Percentiles rank a stretch among this genome's conserved stretches.
Conservation (phyloP, 1,284 basidiomycete species). For the Rhodotorula sp. region DNA sequence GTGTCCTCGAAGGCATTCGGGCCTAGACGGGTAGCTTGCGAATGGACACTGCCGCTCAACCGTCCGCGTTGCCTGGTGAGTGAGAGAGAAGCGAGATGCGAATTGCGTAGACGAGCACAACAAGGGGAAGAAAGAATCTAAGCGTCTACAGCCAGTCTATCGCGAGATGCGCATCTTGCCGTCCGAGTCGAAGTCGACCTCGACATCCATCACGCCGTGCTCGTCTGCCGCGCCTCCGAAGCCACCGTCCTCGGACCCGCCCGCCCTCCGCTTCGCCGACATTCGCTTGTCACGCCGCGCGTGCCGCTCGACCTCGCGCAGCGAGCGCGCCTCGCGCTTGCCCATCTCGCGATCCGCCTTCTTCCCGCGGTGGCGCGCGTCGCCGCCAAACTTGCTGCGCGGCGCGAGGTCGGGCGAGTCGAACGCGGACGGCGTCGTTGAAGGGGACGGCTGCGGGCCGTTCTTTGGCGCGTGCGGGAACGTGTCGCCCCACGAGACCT, state of each 20-base stretch:
- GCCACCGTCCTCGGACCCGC: neutral
- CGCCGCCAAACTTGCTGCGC: conserved; percentile 34
- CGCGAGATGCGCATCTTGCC: conserved; percentile 1
- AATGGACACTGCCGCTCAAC: conserved; percentile 4
- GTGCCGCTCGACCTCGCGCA: conserved; percentile 18
- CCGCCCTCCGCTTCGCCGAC: neutral
- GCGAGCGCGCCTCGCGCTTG: conserved; percentile 16
- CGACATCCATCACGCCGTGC: conserved; percentile 5
- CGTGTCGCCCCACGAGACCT: conserved; percentile 88
- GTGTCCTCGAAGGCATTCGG: conserved; percentile 31
- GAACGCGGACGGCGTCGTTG: conserved; percentile 7
- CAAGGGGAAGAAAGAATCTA: too few species aligned
- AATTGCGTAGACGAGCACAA: too few species aligned
- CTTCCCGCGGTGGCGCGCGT: conserved; percentile 18
- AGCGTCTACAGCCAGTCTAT: too few species aligned
- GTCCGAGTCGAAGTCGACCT: neutral
- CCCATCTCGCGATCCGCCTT: conserved; percentile 30
- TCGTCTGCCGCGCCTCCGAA: neutral
- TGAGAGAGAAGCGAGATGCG: neutral
- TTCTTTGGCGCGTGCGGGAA: conserved; percentile 69
- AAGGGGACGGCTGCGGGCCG: conserved; percentile 29
- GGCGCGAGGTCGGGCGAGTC: neutral
- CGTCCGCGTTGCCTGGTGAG: neutral
- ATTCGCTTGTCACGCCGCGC: conserved; percentile 2
- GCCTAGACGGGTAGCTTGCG: neutral